A percentile compares a stretch with the other conserved stretches of the same genome.
Conservation (phyloP, 371 early-diverging fungal genomes). For the Rhizopus microsporus region DNA sequence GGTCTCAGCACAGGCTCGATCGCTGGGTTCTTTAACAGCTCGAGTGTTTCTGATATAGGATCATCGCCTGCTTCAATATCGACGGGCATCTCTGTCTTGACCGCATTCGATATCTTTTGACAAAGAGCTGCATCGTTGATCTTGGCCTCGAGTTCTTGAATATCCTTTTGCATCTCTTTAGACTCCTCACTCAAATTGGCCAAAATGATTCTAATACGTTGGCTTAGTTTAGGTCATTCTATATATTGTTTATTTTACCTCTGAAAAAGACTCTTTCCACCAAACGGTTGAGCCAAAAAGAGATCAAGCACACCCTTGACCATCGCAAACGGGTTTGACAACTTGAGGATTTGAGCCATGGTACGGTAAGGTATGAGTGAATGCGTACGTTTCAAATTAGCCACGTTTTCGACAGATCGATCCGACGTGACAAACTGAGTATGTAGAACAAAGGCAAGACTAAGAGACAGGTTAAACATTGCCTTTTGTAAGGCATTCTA, state of each 20-base stretch:
- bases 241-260: slow-evolving; percentile 33
- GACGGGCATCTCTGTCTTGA: slow-evolving; percentile 39
- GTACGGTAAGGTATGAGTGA: slow-evolving; percentile 63
- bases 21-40: slow-evolving; percentile 42
- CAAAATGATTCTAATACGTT: slow-evolving; percentile 44
- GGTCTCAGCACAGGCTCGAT: slow-evolving; percentile 48
- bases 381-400: slow-evolving; percentile 61
- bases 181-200: slow-evolving; percentile 57
- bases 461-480: slow-evolving; percentile 11
- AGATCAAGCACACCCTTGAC: slow-evolving; percentile 65
- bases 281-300: slow-evolving; percentile 70
- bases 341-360: slow-evolving; percentile 55
- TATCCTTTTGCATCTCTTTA: slow-evolving; percentile 53
- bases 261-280: slow-evolving; percentile 61
- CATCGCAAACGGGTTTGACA: slow-evolving; percentile 67
- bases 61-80: slow-evolving; percentile 10
- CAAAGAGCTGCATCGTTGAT: slow-evolving; percentile 56
- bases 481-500: neutral
- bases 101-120: slow-evolving; percentile 58
- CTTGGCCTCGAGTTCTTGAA: slow-evolving; percentile 43
- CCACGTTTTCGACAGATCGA: slow-evolving; percentile 53
- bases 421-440: slow-evolving; percentile 64
- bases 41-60: slow-evolving; percentile 31
- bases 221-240: neutral
- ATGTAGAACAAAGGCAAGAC: slow-evolving; percentile 66